Conservation (phyloP, 106 monocot species). For the Dioscorea alata region DNA sequence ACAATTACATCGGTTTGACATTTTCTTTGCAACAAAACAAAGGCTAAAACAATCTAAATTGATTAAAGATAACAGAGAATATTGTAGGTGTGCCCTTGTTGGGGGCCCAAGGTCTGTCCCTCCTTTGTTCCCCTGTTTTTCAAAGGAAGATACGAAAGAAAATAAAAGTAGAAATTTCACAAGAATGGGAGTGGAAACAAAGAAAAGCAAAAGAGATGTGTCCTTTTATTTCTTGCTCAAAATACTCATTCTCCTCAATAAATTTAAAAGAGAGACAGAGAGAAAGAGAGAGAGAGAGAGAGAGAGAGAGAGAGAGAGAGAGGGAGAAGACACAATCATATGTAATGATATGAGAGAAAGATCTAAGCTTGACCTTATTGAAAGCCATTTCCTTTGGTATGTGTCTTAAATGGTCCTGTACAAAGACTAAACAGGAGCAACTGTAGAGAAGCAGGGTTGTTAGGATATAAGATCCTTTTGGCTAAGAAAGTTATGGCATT, state of each 20-base stretch:
- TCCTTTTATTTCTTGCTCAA: neutral
- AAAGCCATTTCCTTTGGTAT: too few species aligned
- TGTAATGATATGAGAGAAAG: neutral
- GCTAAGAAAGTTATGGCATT: neutral
- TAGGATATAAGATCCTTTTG: neutral
- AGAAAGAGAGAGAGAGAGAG: neutral
- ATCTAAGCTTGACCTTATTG: too few species aligned
- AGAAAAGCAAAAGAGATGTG: neutral
- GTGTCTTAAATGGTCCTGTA: too few species aligned
- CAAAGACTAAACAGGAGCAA: neutral
- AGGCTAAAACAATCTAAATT: too few species aligned
- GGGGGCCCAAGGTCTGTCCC: too few species aligned
- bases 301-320: neutral
- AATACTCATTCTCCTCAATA: neutral
- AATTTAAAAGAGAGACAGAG: neutral
- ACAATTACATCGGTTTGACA: too few species aligned
- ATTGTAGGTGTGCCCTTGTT: too few species aligned
- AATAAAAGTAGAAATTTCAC: neutral
- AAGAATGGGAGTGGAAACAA: neutral
- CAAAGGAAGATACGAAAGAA: neutral
- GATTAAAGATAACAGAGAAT: too few species aligned
- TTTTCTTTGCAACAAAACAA: too few species aligned
- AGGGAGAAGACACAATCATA: neutral
- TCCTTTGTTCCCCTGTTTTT: too few species aligned
- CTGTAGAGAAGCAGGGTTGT: slow-evolving; percentile 1